Percentiles rank a stretch among this genome's conserved stretches.
These are phyloP conservation scores for Pseudocercospora macadamiae DNA, from an alignment of 2,329 filamentous ascomycete species.

Conservation along the genomic window DNA sequence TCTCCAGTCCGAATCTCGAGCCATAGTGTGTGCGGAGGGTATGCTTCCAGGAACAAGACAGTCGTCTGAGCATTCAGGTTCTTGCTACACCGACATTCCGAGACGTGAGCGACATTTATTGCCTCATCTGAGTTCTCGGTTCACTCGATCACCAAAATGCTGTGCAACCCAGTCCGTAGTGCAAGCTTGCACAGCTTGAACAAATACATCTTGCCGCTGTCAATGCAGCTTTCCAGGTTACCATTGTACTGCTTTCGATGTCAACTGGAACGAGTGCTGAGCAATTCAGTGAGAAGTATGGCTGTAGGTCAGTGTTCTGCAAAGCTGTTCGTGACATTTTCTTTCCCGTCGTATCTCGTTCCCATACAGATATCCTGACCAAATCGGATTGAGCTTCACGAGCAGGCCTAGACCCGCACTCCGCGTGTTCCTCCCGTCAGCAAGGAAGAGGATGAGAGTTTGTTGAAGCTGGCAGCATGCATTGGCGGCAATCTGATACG, in stretches of 20 bases:
- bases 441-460: slow-evolving; percentile 1
- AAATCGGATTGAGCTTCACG: background rate
- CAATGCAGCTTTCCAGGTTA: background rate
- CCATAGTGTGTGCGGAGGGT: too few relatives aligned
- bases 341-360: background rate
- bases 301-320: background rate
- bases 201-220: background rate
- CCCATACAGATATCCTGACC: background rate
- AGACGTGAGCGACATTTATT: too few relatives aligned
- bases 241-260: background rate
- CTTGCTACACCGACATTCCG: too few relatives aligned
- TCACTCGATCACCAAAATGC: too few relatives aligned
- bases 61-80: too few relatives aligned
- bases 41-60: too few relatives aligned
- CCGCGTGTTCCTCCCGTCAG: slow-evolving; percentile 8
- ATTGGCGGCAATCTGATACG: slow-evolving; percentile 1
- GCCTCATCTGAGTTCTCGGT: too few relatives aligned
- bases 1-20: too few relatives aligned
- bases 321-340: background rate
- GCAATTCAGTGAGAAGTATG: background rate
- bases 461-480: slow-evolving; percentile 2
- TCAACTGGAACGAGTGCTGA: background rate
- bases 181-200: background rate
- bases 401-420: slow-evolving; percentile 5
- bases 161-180: background rate